Evolutionary conservation across 2,329 filamentous ascomycete genomes (phyloP), one percentile per base, ranked within the genome.

Genomic region (Aspergillus glaucus): DNA sequence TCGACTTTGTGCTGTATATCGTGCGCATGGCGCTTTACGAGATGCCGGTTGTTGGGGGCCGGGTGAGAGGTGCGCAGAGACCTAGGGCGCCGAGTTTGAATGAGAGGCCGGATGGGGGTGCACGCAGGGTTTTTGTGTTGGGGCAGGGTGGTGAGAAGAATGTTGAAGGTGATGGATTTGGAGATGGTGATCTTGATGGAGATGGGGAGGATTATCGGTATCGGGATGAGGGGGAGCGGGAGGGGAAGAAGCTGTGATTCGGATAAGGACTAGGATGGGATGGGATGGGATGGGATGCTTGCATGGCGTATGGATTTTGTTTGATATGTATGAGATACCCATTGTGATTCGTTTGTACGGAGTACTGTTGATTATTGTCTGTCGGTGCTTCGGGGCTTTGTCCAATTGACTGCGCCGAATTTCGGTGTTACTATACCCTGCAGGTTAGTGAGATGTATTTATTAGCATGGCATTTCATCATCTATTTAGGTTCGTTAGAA

Each of bases 1-100:
- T 86, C 70, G 84, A 87, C 62, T 64, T 84, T 47, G 54, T 79
- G 21, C 74, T 86, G 39, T 87, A 85, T 66, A 54, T 81, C 50
- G 79, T 77, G 63, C 81, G 84, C 51, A 72, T 77, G 12, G 60
- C 76, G 10, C 75, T 75, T 39, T 80, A 84, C 63, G 77, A 84
- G 51, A 65, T 85, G 2, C 82, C 82, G 1, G 62, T 78, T 26
- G 58, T 84, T 43, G 83, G 82, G 3, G 82, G 83, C 5, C 71
- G 81, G 55, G 81, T 82, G 30, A 73, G 77, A 49, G 82, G 82
- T 4, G 75, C 76, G 55, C 74, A 75, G 49, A 72, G 80, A 52
- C 84, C 84, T 5, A 72, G 80, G 53, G 81, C 80, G 32, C 82
- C 82, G 12, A 84, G 76, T 58, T 67, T 86, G 46, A 79, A 73